Percentiles rank a stretch among this genome's conserved stretches.
Conservation (phyloP, 257 asterid genomes). For the Scutellaria minor region DNA sequence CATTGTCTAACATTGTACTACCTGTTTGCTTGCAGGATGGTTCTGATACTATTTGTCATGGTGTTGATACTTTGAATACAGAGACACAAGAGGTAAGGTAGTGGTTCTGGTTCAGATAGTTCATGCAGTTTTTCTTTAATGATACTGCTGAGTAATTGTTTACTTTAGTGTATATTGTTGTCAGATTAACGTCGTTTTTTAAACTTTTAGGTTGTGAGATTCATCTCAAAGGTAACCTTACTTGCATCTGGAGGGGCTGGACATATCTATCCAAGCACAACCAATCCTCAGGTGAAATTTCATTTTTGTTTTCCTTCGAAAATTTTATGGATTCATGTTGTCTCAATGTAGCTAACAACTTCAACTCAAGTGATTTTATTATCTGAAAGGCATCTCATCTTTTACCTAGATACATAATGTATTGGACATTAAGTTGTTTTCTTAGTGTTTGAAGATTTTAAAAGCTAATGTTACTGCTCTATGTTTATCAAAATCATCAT, state of each 20-base stretch:
- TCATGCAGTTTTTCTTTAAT: constrained; percentile 7
- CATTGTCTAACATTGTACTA: constrained; percentile 31
- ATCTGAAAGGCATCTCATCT: not conserved
- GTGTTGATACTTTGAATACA: constrained; percentile 84
- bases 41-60: constrained; percentile 77
- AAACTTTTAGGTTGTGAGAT: constrained; percentile 77
- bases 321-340: not conserved
- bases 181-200: constrained; percentile 24
- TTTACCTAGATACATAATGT: not conserved
- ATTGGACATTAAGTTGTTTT: not conserved
- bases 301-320: constrained; percentile 22
- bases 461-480: constrained; percentile 2
- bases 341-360: not conserved
- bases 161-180: constrained; percentile 8
- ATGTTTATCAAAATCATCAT: not conserved
- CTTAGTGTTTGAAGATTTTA: not conserved
- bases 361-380: not conserved
- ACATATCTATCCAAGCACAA: constrained; percentile 93
- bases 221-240: constrained; percentile 85
- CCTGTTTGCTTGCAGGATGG: constrained; percentile 69
- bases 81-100: constrained; percentile 76
- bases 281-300: constrained; percentile 82
- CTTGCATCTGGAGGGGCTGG: constrained; percentile 99
- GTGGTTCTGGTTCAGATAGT: constrained; percentile 16
- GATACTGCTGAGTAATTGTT: constrained; percentile 15